Evolutionary conservation across 225 moss, liverwort and hornwort species (phyloP).

Genomic region (Thuidium tamariscinum): DNA sequence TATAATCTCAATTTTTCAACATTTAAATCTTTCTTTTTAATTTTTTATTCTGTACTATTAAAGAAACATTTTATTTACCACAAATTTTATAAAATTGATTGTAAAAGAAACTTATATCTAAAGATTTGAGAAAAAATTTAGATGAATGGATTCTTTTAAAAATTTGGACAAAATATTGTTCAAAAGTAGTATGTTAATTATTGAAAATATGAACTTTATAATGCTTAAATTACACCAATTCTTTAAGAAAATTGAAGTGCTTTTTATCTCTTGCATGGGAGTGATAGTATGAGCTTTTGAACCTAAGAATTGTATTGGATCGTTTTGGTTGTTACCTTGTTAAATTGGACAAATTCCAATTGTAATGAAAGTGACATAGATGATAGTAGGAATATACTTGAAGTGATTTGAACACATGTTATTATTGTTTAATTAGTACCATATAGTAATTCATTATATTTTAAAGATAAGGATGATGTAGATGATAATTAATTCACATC

Average conservation of each 20-base stretch:
- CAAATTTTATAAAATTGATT: neutral
- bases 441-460: neutral
- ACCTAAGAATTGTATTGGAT: neutral
- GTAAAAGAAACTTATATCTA: neutral
- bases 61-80: neutral
- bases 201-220: neutral
- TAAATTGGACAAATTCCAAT: neutral
- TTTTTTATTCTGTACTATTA: neutral
- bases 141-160: neutral
- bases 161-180: neutral
- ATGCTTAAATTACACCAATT: neutral
- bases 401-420: neutral
- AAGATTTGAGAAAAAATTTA: neutral
- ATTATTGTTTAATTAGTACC: too few species aligned
- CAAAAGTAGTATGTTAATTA: neutral
- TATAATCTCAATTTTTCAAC: rapidly evolving
- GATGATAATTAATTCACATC: neutral
- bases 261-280: neutral
- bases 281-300: neutral
- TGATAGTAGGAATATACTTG: neutral
- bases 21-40: too few species aligned
- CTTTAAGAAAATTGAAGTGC: neutral
- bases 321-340: neutral
- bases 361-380: neutral
- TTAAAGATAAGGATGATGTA: neutral